phyloP scores from a whole-genome alignment of 169 alveolate genomes.

The Plasmodium billcollinsi region DNA sequence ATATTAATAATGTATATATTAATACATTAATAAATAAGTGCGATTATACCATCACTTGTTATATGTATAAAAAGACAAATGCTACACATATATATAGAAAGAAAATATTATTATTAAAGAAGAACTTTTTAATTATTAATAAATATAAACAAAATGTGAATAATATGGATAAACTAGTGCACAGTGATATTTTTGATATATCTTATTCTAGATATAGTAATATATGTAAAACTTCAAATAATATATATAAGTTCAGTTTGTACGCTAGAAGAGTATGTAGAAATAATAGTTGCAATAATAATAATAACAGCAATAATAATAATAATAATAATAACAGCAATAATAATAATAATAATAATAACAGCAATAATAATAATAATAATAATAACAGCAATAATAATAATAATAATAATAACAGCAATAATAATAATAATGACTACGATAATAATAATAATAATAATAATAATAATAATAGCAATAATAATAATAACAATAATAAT shows the following conservation, averaged over 20 bases:
- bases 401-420: background rate
- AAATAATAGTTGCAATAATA: slow-evolving; percentile 7
- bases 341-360: background rate
- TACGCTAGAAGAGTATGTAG: slow-evolving; percentile 49
- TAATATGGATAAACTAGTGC: slow-evolving; percentile 30
- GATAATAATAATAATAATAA: background rate
- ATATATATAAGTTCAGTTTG: slow-evolving; percentile 48
- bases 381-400: background rate
- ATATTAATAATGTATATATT: slow-evolving; percentile 21
- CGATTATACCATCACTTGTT: slow-evolving; percentile 62
- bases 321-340: background rate
- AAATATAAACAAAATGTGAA: slow-evolving; percentile 54
- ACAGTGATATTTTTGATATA: slow-evolving; percentile 53
- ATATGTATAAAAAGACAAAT: slow-evolving; percentile 63
- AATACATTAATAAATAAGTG: slow-evolving; percentile 52
- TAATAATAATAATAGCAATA: too few relatives aligned
- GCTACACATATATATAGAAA: slow-evolving; percentile 72
- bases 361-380: background rate
- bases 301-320: slow-evolving; percentile 2
- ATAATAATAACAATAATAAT: too few relatives aligned
- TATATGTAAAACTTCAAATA: slow-evolving; percentile 45
- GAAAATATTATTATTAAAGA: slow-evolving; percentile 44
- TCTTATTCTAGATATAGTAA: slow-evolving; percentile 52
- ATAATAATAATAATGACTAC: background rate
- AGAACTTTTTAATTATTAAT: slow-evolving; percentile 40